These are phyloP conservation scores for Rutstroemia sp. DNA, from an alignment of 2,329 filamentous ascomycete genomes.

Conservation along the genomic window DNA sequence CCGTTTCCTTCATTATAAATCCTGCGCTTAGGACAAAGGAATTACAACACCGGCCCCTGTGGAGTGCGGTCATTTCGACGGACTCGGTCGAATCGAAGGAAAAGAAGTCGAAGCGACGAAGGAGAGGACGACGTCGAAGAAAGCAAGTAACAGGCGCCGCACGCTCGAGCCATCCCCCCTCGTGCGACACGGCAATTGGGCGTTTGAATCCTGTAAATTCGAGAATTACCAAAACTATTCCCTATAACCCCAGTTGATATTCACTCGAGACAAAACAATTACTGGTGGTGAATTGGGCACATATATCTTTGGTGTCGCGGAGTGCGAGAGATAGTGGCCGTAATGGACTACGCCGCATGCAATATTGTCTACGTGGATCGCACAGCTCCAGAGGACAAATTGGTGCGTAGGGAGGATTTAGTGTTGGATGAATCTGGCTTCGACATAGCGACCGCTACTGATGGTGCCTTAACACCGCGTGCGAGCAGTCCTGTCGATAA, in stretches of 20 bases:
- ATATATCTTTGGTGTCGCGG: constrained; percentile 20
- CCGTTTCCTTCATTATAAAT: not conserved
- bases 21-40: not conserved
- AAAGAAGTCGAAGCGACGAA: not conserved
- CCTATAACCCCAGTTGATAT: constrained; percentile 2
- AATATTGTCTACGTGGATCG: constrained; percentile 38
- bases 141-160: not conserved
- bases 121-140: not conserved
- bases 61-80: not conserved
- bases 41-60: not conserved
- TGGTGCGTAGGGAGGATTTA: constrained; percentile 30
- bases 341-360: constrained; percentile 37
- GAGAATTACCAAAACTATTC: not conserved
- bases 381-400: constrained; percentile 31
- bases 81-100: not conserved
- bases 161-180: constrained; percentile 6
- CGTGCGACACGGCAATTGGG: constrained; percentile 8
- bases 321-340: constrained; percentile 21
- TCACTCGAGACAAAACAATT: constrained; percentile 3
- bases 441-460: constrained; percentile 13
- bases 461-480: constrained; percentile 10
- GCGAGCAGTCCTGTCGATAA: constrained; percentile 33
- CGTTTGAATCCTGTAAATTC: not conserved
- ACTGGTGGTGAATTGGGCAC: constrained; percentile 20
- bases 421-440: constrained; percentile 23